Percentiles rank a stretch among this genome's conserved stretches.
phyloP scores from a whole-genome alignment of 495 filamentous ascomycete species.

The Baudoinia panamericana region DNA sequence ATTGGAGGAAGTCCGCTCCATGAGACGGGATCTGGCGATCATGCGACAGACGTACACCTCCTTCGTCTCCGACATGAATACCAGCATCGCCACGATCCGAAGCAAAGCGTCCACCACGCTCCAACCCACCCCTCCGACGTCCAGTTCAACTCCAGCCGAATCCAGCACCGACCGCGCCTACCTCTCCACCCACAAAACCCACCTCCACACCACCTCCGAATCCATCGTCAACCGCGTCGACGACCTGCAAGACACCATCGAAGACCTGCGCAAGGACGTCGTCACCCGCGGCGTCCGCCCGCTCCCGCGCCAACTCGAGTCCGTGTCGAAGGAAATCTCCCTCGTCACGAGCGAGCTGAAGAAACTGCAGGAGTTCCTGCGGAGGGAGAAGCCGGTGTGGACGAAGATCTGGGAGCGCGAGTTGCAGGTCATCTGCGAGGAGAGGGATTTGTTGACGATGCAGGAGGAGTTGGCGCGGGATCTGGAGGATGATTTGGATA shows the following conservation, averaged over 20 bases:
- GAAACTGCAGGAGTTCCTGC: conserved; percentile 87
- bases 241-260: conserved; percentile 87
- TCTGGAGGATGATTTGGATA: conserved; percentile 86
- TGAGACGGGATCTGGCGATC: conserved; percentile 84
- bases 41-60: conserved; percentile 85
- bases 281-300: conserved; percentile 86
- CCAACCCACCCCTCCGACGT: conserved; percentile 54
- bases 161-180: conserved; percentile 67
- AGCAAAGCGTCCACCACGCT: conserved; percentile 72
- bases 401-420: conserved; percentile 98
- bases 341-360: conserved; percentile 72
- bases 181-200: conserved; percentile 73
- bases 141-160: conserved; percentile 51
- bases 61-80: conserved; percentile 75
- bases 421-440: conserved; percentile 83
- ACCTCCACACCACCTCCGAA: conserved; percentile 70
- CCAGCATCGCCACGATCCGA: conserved; percentile 71
- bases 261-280: conserved; percentile 95
- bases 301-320: conserved; percentile 78
- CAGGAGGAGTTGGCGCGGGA: conserved; percentile 89
- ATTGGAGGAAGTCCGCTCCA: conserved; percentile 59
- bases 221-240: conserved; percentile 81
- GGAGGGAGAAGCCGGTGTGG: conserved; percentile 86
- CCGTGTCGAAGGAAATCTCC: conserved; percentile 74
- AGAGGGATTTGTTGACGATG: conserved; percentile 82